phyloP scores from a whole-genome alignment of 371 early-diverging fungal genomes.

The Actinomucor elegans region DNA sequence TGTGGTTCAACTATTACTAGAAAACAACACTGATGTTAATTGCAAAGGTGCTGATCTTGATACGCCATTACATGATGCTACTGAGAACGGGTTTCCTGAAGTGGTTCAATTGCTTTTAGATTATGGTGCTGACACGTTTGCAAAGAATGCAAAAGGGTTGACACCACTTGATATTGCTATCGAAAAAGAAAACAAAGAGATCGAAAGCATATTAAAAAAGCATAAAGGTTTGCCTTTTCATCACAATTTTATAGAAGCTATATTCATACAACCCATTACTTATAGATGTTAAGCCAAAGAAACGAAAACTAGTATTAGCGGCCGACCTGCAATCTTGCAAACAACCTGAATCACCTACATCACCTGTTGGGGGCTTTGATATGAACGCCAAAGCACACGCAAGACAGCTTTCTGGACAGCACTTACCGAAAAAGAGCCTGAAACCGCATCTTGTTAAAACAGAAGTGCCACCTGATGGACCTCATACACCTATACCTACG shows the following conservation, averaged over 20 bases:
- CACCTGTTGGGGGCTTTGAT: constrained; percentile 10
- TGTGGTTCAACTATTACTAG: constrained; percentile 63
- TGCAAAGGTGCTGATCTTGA: constrained; percentile 69
- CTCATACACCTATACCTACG: constrained; percentile 47
- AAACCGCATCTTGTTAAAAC: constrained; percentile 16
- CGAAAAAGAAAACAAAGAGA: constrained; percentile 47
- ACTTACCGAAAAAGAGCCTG: constrained; percentile 40
- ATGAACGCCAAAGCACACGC: constrained; percentile 28
- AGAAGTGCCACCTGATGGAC: constrained; percentile 38
- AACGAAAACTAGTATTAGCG: constrained; percentile 30
- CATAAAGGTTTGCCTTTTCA: constrained; percentile 21
- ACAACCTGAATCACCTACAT: constrained; percentile 18
- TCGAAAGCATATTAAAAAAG: constrained; percentile 20
- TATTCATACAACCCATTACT: not conserved
- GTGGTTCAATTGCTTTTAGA: constrained; percentile 44
- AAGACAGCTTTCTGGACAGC: constrained; percentile 35
- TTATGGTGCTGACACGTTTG: constrained; percentile 46
- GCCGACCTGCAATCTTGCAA: constrained; percentile 2
- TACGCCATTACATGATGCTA: constrained; percentile 83
- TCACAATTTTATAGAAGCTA: no score
- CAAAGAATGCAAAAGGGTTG: constrained; percentile 51
- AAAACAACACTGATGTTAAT: constrained; percentile 73
- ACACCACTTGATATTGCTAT: constrained; percentile 59
- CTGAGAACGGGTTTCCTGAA: constrained; percentile 59
- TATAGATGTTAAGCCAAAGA: constrained; percentile 22